These are phyloP conservation scores for Alternaria viburni DNA, from an alignment of 2,329 filamentous ascomycete genomes.

Conservation along the genomic window DNA sequence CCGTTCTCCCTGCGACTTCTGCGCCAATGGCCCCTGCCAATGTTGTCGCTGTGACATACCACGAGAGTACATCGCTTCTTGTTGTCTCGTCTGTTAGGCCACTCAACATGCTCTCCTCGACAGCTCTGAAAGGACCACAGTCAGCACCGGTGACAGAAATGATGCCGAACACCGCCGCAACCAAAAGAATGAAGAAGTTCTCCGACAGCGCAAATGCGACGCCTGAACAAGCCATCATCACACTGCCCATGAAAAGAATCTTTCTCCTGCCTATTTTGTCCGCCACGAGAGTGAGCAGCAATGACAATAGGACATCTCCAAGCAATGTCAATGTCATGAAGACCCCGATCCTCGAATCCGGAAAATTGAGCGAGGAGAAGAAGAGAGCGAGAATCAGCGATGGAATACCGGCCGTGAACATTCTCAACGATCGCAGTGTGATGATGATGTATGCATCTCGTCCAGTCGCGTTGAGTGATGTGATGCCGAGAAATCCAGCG, in stretches of 20 bases:
- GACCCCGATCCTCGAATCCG: conserved; percentile 45
- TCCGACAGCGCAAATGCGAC: conserved; percentile 44
- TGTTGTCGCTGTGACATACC: conserved; percentile 49
- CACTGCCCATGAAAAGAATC: conserved; percentile 44
- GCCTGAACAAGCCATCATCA: conserved; percentile 47
- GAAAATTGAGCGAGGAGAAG: conserved; percentile 45
- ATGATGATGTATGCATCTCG: conserved; percentile 54
- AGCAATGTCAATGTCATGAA: conserved; percentile 52
- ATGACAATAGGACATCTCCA: conserved; percentile 47
- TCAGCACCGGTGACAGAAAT: conserved; percentile 47
- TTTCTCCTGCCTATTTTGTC: conserved; percentile 45
- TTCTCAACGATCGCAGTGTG: conserved; percentile 39
- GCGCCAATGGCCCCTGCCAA: conserved; percentile 45
- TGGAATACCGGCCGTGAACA: conserved; percentile 47
- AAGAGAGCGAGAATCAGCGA: conserved; percentile 48
- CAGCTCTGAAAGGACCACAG: conserved; percentile 44
- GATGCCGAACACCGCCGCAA: conserved; percentile 48
- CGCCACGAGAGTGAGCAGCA: conserved; percentile 48
- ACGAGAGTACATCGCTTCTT: conserved; percentile 47
- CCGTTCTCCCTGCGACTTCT: conserved; percentile 48
- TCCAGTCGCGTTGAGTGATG: conserved; percentile 41
- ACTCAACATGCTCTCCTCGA: conserved; percentile 46
- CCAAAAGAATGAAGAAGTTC: conserved; percentile 47
- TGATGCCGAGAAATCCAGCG: conserved; percentile 39
- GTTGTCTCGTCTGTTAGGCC: conserved; percentile 45